Evolutionary conservation across 2,329 filamentous ascomycete genomes (phyloP).

Genomic region (Bertia moriformis): DNA sequence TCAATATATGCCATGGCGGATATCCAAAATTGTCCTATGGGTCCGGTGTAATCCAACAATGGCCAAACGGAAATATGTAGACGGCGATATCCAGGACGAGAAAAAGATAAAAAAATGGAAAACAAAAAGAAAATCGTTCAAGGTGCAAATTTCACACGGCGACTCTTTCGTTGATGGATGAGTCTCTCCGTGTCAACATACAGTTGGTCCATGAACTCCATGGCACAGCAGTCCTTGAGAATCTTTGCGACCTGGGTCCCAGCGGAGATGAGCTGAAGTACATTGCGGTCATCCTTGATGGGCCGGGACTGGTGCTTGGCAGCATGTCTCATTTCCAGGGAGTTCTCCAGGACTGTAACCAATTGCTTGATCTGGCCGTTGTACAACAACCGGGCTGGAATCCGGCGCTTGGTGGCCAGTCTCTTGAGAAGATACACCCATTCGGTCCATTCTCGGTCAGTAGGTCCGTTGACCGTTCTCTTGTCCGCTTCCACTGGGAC

Average conservation of each 20-base stretch:
- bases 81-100: no score
- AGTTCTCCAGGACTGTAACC: slow-evolving; percentile 77
- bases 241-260: slow-evolving; percentile 81
- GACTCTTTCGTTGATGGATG: slow-evolving; percentile 47
- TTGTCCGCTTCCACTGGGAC: slow-evolving; percentile 74
- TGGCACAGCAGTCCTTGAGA: slow-evolving; percentile 67
- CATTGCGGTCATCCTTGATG: slow-evolving; percentile 77
- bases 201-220: slow-evolving; percentile 68
- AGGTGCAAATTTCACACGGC: background rate
- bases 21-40: no score
- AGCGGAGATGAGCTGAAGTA: slow-evolving; percentile 73
- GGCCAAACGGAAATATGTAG: no score
- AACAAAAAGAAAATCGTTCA: no score
- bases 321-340: slow-evolving; percentile 73
- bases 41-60: no score
- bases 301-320: slow-evolving; percentile 72
- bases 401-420: slow-evolving; percentile 71
- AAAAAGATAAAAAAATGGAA: no score
- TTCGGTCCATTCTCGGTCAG: slow-evolving; percentile 75
- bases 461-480: slow-evolving; percentile 32
- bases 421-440: slow-evolving; percentile 81
- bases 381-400: slow-evolving; percentile 71
- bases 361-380: slow-evolving; percentile 86
- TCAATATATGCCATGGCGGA: no score
- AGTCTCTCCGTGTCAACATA: slow-evolving; percentile 70